These are phyloP conservation scores for Ganoderma resinaceum DNA, from an alignment of 1,284 basidiomycete genomes.

Conservation along the genomic window DNA sequence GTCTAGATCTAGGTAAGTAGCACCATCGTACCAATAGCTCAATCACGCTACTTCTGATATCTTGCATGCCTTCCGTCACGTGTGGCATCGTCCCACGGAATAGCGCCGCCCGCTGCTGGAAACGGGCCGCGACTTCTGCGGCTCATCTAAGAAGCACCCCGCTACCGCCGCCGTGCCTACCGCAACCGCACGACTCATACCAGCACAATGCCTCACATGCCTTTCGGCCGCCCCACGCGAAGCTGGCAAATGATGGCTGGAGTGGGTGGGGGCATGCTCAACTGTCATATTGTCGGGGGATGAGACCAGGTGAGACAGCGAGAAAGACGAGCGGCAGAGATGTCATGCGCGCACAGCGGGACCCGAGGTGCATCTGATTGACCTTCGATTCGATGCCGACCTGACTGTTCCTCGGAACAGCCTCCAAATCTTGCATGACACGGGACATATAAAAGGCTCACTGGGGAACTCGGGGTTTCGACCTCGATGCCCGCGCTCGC, in stretches of 20 bases:
- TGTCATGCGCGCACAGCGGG: neutral
- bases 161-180: slow-evolving; percentile 9
- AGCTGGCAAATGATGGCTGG: slow-evolving; percentile 11
- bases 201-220: neutral
- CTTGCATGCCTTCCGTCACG: slow-evolving; percentile 14
- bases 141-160: slow-evolving; percentile 8
- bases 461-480: neutral
- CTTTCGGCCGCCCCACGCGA: slow-evolving; percentile 2
- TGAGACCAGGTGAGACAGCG: neutral
- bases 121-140: slow-evolving; percentile 16
- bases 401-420: neutral
- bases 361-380: slow-evolving; percentile 21
- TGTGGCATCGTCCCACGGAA: slow-evolving; percentile 9
- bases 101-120: neutral
- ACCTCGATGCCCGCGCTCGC: neutral
- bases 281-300: slow-evolving; percentile 15
- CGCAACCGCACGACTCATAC: neutral
- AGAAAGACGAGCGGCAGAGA: neutral
- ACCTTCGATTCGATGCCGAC: slow-evolving; percentile 13
- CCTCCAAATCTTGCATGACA: neutral
- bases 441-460: neutral
- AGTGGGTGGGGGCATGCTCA: slow-evolving; percentile 12
- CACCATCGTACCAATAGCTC: slow-evolving; percentile 3
- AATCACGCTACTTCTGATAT: slow-evolving; percentile 14
- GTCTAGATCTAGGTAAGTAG: neutral